Evolutionary conservation across 768 basidiomycete genomes (phyloP), one percentile per base, ranked within the genome.

Genomic region (Suillus sp.): DNA sequence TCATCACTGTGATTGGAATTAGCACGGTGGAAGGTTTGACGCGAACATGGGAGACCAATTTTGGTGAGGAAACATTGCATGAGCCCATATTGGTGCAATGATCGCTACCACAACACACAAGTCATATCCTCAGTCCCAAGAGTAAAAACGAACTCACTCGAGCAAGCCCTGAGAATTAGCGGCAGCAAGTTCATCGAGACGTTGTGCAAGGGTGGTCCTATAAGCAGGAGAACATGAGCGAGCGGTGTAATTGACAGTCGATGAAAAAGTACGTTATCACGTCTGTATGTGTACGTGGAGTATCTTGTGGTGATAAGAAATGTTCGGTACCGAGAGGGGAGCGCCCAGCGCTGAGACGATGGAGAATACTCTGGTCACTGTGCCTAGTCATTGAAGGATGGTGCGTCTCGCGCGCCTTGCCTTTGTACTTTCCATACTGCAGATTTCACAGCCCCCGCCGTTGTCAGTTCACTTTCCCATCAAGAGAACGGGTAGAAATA

Each of bases 151-250:
- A 57, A 76, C 86, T 70, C 72, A 91, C 91, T 86, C 86, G 59
- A 94, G 79, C 57, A 94, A 79, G 35, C 92, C 92, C 70, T 94
- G 87, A 7, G 88, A 83, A 72, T 94, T 92, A 38, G 93, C 92
- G 25, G 83, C 74, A 18, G 92, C 91, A 62, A 95, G 78, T 73
- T 94, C 93, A 65, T 92, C 86, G 66, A 95, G 81, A 63, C 90
- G 84, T 77, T 93, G 88, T 20, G 92, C 92, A 66, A 95, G 82
- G 27, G 89, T 89, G 64, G 86, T 79, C 62, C 92, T 94, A 58
- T 64, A 50, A 60, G 18, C 57, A 67, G 65, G 61, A 27, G 59
- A 65, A 48, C 65, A 62, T 50, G 20, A 42, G 63, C 62, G n/a
- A 69, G 59, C 65, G 45, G 54, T 37, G 48, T 59, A 22, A 55